phyloP scores from a whole-genome alignment of 805 yeast species.

The Yarrowia sp. region DNA sequence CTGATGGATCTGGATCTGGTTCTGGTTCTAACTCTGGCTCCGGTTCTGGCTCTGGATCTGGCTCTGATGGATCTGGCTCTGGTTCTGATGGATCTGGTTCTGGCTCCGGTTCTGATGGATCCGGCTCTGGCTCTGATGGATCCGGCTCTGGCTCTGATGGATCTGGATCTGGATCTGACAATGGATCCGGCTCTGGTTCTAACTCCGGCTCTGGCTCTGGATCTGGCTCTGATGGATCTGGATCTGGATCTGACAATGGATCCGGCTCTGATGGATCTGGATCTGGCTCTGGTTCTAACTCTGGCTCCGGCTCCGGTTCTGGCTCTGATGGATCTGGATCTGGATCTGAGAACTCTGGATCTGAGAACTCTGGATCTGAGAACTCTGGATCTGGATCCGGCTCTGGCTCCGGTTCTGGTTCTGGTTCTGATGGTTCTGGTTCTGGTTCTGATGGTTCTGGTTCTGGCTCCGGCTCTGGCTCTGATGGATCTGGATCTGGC shows the following conservation, averaged over 20 bases:
- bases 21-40: too few species aligned
- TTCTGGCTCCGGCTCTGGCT: too few species aligned
- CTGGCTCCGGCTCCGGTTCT: not conserved
- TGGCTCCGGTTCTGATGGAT: not conserved
- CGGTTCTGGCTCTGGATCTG: too few species aligned
- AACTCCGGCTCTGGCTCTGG: not conserved
- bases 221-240: not conserved
- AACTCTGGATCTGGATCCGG: slow-evolving; percentile 1
- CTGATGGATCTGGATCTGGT: too few species aligned
- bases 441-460: too few species aligned
- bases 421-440: too few species aligned
- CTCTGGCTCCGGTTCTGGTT: not conserved
- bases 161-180: not conserved
- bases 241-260: not conserved
- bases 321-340: not conserved
- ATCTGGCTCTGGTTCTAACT: not conserved
- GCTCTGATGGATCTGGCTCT: not conserved
- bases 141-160: not conserved
- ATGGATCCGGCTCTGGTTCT: not conserved
- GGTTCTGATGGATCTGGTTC: not conserved
- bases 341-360: too few species aligned
- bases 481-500: too few species aligned
- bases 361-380: not conserved
- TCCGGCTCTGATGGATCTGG: not conserved
- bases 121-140: not conserved